Conservation (phyloP, 1,139 yeast species). For the Candida glucosophila region DNA sequence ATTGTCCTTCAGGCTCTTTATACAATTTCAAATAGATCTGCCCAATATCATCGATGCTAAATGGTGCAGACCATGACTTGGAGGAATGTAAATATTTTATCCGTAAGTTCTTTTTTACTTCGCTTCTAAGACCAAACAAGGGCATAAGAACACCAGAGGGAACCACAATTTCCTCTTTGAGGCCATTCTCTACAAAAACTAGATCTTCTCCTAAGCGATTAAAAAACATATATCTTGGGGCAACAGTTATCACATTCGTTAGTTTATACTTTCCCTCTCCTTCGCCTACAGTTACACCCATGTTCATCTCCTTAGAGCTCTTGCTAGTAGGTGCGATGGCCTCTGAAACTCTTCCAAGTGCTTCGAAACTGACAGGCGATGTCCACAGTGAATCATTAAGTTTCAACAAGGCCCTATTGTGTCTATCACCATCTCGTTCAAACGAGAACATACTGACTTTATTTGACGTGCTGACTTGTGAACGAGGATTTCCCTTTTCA, state of each 20-base stretch:
- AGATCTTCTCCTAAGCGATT: conserved; percentile 53
- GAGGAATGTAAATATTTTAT: conserved; percentile 52
- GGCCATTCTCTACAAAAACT: conserved; percentile 62
- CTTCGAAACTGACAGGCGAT: conserved; percentile 73
- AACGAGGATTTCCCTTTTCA: conserved; percentile 48
- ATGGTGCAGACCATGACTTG: conserved; percentile 82
- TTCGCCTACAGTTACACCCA: conserved; percentile 70
- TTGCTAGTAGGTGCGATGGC: conserved; percentile 50
- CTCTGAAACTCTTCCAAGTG: conserved; percentile 77
- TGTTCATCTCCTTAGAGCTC: conserved; percentile 57
- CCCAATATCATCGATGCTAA: conserved; percentile 77
- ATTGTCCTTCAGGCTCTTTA: conserved; percentile 56
- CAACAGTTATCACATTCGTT: conserved; percentile 68
- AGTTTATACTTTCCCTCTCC: conserved; percentile 82
- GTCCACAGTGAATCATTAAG: conserved; percentile 75
- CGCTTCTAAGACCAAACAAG: conserved; percentile 50
- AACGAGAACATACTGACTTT: conserved; percentile 83
- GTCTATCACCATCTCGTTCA: conserved; percentile 46
- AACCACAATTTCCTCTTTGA: conserved; percentile 37
- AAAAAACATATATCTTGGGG: conserved; percentile 75
- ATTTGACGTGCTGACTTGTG: conserved; percentile 16
- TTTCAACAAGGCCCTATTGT: conserved; percentile 61
- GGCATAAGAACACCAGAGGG: conserved; percentile 49
- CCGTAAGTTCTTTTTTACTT: conserved; percentile 44
- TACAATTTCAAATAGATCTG: conserved; percentile 65